Percentiles rank a stretch among this genome's conserved stretches.
Conservation (phyloP, 371 early-diverging fungal genomes). For the Rhizopus stolonifer region DNA sequence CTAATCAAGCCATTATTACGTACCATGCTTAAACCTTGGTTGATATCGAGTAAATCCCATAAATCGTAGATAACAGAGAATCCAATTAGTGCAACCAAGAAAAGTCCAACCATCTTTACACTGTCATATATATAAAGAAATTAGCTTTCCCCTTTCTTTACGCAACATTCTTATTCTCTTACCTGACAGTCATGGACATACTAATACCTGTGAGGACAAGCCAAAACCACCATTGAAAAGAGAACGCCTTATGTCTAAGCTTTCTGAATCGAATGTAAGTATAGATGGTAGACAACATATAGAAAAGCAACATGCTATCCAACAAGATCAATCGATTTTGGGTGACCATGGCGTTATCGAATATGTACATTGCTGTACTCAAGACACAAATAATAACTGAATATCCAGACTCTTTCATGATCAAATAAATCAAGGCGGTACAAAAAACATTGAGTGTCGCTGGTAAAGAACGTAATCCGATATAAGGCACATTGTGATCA, state of each 20-base stretch:
- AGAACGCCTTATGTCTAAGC: constrained; percentile 58
- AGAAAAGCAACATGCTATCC: constrained; percentile 91
- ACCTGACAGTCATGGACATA: constrained; percentile 71
- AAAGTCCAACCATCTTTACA: constrained; percentile 95
- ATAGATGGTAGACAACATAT: constrained; percentile 79
- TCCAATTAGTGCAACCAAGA: constrained; percentile 85
- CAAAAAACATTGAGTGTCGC: constrained; percentile 81
- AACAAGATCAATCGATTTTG: constrained; percentile 93
- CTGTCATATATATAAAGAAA: constrained; percentile 41
- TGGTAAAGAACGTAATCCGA: constrained; percentile 78
- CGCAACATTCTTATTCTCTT: too few relatives aligned
- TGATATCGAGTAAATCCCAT: constrained; percentile 87
- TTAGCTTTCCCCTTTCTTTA: not conserved
- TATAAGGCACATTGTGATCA: constrained; percentile 86
- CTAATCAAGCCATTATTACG: constrained; percentile 3
- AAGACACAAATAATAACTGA: constrained; percentile 74
- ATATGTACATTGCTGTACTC: constrained; percentile 75
- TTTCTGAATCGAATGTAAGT: constrained; percentile 87
- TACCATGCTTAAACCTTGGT: constrained; percentile 74
- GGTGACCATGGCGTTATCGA: constrained; percentile 91
- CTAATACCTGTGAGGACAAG: constrained; percentile 67
- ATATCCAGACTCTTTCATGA: constrained; percentile 86
- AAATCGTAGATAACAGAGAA: constrained; percentile 85
- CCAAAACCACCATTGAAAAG: constrained; percentile 77
- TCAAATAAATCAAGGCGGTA: constrained; percentile 79